phyloP scores from a whole-genome alignment of 1,139 yeast species.

The Sporopachydermia cereana region DNA sequence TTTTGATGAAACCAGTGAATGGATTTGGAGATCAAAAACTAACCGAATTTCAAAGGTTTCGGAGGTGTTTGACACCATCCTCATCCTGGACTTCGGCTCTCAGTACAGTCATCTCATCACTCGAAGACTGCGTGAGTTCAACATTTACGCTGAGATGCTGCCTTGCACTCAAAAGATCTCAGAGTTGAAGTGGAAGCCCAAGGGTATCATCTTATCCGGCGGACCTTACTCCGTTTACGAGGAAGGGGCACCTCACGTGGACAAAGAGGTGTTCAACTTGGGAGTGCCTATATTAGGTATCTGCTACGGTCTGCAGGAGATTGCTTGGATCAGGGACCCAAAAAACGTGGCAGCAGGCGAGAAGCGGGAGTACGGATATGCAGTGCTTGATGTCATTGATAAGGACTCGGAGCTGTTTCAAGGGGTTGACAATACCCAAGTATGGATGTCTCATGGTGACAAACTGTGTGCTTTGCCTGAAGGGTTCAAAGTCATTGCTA shows the following conservation, averaged over 20 bases:
- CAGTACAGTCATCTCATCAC: slow-evolving; percentile 96
- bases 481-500: slow-evolving; percentile 83
- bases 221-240: slow-evolving; percentile 98
- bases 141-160: slow-evolving; percentile 97
- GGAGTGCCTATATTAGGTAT: slow-evolving; percentile 93
- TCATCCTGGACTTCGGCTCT: slow-evolving; percentile 96
- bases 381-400: slow-evolving; percentile 71
- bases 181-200: slow-evolving; percentile 89
- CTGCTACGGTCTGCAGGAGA: slow-evolving; percentile 98
- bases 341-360: slow-evolving; percentile 94
- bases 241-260: slow-evolving; percentile 94
- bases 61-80: slow-evolving; percentile 85
- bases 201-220: slow-evolving; percentile 92
- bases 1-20: too few species aligned
- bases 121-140: slow-evolving; percentile 94
- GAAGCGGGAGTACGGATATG: slow-evolving; percentile 97
- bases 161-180: slow-evolving; percentile 96
- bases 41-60: too few species aligned
- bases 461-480: slow-evolving; percentile 83
- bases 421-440: slow-evolving; percentile 85
- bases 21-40: too few species aligned
- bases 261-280: slow-evolving; percentile 81
- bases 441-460: slow-evolving; percentile 99
- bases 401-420: slow-evolving; percentile 58
- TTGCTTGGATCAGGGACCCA: slow-evolving; percentile 90